phyloP scores from a whole-genome alignment of 352 stramenopile species.

The Halophytophthora batemanensis region DNA sequence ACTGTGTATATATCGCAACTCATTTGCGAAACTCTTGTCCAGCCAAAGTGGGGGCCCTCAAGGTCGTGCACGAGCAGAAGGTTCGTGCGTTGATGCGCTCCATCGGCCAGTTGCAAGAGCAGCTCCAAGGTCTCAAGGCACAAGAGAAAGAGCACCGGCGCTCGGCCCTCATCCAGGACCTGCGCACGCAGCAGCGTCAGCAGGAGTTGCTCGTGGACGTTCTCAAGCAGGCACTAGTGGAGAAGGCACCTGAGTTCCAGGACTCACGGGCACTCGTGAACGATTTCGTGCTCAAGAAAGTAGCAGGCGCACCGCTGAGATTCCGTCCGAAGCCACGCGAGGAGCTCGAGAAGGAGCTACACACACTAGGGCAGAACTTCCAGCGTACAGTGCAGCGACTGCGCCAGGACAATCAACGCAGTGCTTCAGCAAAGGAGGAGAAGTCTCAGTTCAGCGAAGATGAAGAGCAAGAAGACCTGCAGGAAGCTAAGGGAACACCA shows the following conservation, averaged over 20 bases:
- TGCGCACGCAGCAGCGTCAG: constrained; percentile 73
- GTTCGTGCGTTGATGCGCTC: constrained; percentile 85
- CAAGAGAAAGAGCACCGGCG: constrained; percentile 87
- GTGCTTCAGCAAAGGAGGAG: constrained; percentile 25
- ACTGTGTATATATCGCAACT: background rate
- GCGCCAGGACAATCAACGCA: constrained; percentile 44
- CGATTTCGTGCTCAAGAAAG: constrained; percentile 85
- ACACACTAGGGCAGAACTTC: constrained; percentile 69
- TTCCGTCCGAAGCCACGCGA: constrained; percentile 86
- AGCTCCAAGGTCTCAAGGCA: constrained; percentile 64
- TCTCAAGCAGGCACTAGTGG: constrained; percentile 70
- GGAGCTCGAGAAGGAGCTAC: constrained; percentile 84
- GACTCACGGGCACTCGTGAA: constrained; percentile 66
- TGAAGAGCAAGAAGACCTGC: constrained; percentile 20
- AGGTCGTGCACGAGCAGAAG: constrained; percentile 66
- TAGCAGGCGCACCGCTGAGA: constrained; percentile 64
- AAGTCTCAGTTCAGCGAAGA: constrained; percentile 30
- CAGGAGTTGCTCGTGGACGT: constrained; percentile 85
- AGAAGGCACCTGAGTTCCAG: constrained; percentile 66
- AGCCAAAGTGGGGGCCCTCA: constrained; percentile 71
- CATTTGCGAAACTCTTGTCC: background rate
- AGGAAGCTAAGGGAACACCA: constrained; percentile 25
- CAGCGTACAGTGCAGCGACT: constrained; percentile 60
- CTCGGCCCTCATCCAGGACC: constrained; percentile 79
- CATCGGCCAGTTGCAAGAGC: constrained; percentile 79